A percentile compares a stretch with the other conserved stretches of the same genome.
Conservation (phyloP, 2,329 filamentous ascomycete genomes). For the Talaromyces albobiverticillius region DNA sequence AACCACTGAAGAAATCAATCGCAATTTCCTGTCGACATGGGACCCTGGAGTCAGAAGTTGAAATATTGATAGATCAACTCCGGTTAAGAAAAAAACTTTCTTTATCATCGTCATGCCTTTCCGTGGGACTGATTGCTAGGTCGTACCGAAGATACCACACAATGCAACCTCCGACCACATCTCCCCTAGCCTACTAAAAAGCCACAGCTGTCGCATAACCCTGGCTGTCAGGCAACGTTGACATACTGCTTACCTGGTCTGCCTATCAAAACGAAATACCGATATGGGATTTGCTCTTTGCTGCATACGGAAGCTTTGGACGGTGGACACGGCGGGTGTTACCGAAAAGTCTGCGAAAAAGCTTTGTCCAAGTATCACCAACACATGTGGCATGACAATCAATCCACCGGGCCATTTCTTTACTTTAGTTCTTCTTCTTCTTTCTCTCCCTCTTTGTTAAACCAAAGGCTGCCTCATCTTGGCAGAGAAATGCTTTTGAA, state of each 20-base stretch:
- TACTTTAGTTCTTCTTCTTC: neutral
- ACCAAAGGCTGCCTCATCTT: neutral
- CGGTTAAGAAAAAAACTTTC: neutral
- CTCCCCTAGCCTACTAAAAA: conserved; percentile 2
- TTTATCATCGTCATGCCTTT: neutral
- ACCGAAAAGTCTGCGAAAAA: conserved; percentile 1
- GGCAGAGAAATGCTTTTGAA: neutral
- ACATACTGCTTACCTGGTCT: neutral
- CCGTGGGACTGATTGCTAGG: neutral
- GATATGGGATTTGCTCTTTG: neutral
- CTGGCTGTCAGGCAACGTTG: neutral
- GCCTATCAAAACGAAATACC: neutral
- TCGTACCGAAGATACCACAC: conserved; percentile 4
- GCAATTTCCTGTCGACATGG: neutral
- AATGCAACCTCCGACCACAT: conserved; percentile 9
- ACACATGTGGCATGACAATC: conserved; percentile 1
- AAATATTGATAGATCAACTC: neutral
- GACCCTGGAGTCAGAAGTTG: neutral
- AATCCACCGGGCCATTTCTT: neutral
- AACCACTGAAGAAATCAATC: neutral
- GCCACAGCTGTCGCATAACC: neutral
- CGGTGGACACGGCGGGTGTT: neutral
- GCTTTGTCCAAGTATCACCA: neutral
- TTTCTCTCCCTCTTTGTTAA: conserved; percentile 11
- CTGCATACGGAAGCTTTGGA: neutral